phyloP scores from a whole-genome alignment of 139 green algal genomes.

The Chlamydomonas applanata region DNA sequence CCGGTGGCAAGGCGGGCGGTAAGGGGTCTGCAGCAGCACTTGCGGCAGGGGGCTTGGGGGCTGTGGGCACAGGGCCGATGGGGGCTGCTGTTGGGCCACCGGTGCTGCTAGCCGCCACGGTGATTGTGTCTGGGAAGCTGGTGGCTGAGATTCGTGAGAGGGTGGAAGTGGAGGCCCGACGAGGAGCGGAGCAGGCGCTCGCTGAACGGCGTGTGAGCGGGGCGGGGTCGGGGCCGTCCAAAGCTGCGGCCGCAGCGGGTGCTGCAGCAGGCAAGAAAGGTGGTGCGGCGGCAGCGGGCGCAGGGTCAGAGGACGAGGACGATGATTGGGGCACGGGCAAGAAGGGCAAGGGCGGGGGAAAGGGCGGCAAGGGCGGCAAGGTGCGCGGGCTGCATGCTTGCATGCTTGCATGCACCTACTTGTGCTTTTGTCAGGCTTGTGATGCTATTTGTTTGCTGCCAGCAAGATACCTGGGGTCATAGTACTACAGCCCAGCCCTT shows the following conservation, averaged over 20 bases:
- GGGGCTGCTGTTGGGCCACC: neutral
- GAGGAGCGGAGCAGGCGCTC: constrained; percentile 47
- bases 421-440: too few species aligned
- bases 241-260: constrained; percentile 4
- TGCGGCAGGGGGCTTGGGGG: neutral
- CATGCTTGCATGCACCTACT: too few species aligned
- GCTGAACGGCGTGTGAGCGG: constrained; percentile 20
- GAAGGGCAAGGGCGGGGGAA: constrained; percentile 49
- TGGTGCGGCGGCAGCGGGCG: constrained; percentile 9
- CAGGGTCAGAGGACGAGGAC: constrained; percentile 7
- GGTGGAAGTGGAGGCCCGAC: constrained; percentile 35
- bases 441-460: too few species aligned
- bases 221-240: neutral
- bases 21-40: neutral
- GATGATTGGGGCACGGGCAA: constrained; percentile 36
- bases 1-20: too few species aligned
- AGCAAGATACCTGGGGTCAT: too few species aligned
- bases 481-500: constrained; percentile 9
- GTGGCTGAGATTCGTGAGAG: constrained; percentile 34
- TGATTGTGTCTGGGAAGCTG: constrained; percentile 38
- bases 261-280: constrained; percentile 15
- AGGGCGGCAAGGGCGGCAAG: constrained; percentile 26
- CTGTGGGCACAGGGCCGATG: neutral
- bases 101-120: constrained; percentile 47
- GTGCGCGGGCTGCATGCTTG: too few species aligned